phyloP scores from a whole-genome alignment of 805 yeast genomes.

The Naumovozyma castellii region DNA sequence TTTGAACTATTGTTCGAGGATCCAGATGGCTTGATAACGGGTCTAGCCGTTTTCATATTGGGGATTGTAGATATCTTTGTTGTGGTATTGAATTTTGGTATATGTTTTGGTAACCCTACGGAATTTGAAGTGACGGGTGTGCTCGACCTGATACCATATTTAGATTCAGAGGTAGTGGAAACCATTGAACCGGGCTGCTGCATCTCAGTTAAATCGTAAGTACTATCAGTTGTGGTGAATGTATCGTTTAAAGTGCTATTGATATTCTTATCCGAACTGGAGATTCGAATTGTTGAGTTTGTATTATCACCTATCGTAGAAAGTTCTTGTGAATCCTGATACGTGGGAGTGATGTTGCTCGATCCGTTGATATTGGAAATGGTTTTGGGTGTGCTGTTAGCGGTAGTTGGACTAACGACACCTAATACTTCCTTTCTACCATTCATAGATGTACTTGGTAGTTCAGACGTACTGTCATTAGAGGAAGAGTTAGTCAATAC shows the following conservation, averaged over 20 bases:
- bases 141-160: neutral
- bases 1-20: neutral
- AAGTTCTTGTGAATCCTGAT: conserved; percentile 7
- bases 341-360: conserved; percentile 3
- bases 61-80: neutral
- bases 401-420: neutral
- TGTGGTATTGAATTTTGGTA: neutral
- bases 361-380: neutral
- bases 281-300: conserved; percentile 20
- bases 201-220: conserved; percentile 2
- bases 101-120: neutral
- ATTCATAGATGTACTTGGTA: conserved; percentile 4
- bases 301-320: conserved; percentile 19
- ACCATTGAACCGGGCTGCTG: neutral
- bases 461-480: conserved; percentile 5
- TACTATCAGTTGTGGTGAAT: conserved; percentile 5
- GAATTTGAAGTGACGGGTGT: neutral
- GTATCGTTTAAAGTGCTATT: conserved; percentile 6
- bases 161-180: neutral
- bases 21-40: neutral
- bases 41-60: neutral
- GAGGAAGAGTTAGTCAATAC: conserved; percentile 19
- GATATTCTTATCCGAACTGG: conserved; percentile 8
- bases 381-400: conserved; percentile 7
- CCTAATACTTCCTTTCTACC: conserved; percentile 8